These are phyloP conservation scores for Ramalina intermedia DNA, from an alignment of 495 filamentous ascomycete species.

Conservation along the genomic window DNA sequence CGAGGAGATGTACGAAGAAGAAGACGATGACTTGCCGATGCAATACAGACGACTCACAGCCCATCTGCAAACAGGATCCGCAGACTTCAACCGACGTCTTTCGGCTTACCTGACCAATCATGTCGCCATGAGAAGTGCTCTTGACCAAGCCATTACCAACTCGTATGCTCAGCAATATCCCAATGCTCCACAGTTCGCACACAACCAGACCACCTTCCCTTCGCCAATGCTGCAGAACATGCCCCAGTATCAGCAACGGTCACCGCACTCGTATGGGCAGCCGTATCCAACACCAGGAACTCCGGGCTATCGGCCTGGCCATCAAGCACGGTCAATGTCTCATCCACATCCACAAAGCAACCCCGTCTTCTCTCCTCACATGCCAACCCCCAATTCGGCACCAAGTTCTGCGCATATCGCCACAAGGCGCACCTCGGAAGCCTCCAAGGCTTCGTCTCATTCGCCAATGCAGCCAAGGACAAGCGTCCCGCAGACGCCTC, in stretches of 20 bases:
- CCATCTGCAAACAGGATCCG: slow-evolving; percentile 37
- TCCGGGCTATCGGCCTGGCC: slow-evolving; percentile 14
- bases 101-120: slow-evolving; percentile 45
- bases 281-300: slow-evolving; percentile 21
- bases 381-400: slow-evolving; percentile 14
- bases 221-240: slow-evolving; percentile 24
- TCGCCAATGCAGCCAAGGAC: slow-evolving; percentile 12
- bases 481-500: slow-evolving; percentile 6
- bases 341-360: slow-evolving; percentile 15
- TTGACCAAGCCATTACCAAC: slow-evolving; percentile 33
- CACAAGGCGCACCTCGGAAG: slow-evolving; percentile 24
- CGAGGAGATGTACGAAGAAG: slow-evolving; percentile 96
- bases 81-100: slow-evolving; percentile 42
- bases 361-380: slow-evolving; percentile 8
- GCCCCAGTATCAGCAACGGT: slow-evolving; percentile 16
- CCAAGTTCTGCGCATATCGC: slow-evolving; percentile 10
- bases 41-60: slow-evolving; percentile 41
- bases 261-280: slow-evolving; percentile 20
- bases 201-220: slow-evolving; percentile 24
- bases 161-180: slow-evolving; percentile 31
- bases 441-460: slow-evolving; percentile 16
- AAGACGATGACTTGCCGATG: slow-evolving; percentile 49
- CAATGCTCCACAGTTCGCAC: slow-evolving; percentile 26
- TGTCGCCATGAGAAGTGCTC: slow-evolving; percentile 38
- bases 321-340: slow-evolving; percentile 26